Evolutionary conservation across 257 asterid genomes (phyloP).

Genomic region (Salvia splendens): DNA sequence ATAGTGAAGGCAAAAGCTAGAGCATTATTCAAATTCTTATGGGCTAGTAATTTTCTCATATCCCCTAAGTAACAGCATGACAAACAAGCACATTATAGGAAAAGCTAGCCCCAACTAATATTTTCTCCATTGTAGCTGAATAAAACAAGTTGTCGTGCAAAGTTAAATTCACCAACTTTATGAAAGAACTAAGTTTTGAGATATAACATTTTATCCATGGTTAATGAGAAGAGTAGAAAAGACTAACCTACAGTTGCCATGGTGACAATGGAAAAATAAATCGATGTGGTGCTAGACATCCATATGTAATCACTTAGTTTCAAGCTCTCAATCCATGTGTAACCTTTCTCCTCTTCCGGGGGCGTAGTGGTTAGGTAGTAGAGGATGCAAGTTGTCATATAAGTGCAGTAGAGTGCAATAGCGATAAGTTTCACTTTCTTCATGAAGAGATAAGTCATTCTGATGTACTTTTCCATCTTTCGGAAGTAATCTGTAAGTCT

Average conservation of each 20-base stretch:
- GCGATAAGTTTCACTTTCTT: conserved; percentile 75
- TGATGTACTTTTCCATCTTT: conserved; percentile 80
- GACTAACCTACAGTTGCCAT: conserved; percentile 98
- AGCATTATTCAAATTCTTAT: no score
- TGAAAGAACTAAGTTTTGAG: neutral
- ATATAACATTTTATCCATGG: neutral
- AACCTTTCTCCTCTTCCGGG: conserved; percentile 76
- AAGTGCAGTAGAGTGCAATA: conserved; percentile 87
- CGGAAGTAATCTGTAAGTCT: conserved; percentile 59
- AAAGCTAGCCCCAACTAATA: no score
- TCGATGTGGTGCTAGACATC: conserved; percentile 74
- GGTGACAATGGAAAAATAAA: conserved; percentile 89
- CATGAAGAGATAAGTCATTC: conserved; percentile 79
- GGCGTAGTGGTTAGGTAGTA: conserved; percentile 86
- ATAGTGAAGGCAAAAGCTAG: neutral
- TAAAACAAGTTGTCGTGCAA: neutral
- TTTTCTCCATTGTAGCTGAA: neutral
- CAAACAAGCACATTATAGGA: no score
- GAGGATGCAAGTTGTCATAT: conserved; percentile 96
- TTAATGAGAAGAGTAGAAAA: neutral
- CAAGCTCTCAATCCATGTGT: conserved; percentile 97
- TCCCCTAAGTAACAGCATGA: no score
- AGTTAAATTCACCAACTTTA: neutral
- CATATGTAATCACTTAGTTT: conserved; percentile 77
- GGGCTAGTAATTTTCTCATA: neutral